These are phyloP conservation scores for Leccinum laetum DNA, from an alignment of 1,284 basidiomycete genomes.

Conservation along the genomic window DNA sequence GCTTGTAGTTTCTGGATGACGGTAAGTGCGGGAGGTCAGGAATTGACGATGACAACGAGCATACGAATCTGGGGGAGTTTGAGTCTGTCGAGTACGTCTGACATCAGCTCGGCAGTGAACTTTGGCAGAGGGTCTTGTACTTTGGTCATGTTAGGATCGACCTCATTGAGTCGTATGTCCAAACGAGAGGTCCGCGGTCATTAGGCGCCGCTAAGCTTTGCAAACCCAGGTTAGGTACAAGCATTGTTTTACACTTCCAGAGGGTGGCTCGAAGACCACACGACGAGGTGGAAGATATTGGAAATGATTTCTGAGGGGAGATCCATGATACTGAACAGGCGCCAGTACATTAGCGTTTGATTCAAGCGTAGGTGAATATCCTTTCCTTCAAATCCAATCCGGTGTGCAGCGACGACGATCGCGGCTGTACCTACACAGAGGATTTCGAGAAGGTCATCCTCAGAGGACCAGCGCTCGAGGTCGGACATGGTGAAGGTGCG, in stretches of 20 bases:
- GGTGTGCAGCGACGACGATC: constrained; percentile 40
- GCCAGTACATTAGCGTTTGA: constrained; percentile 38
- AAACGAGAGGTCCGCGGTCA: constrained; percentile 48
- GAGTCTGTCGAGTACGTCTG: constrained; percentile 43
- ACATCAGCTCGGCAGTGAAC: constrained; percentile 43
- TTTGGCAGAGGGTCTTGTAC: constrained; percentile 23
- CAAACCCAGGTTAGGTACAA: constrained; percentile 58
- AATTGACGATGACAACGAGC: constrained; percentile 51
- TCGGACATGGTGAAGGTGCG: constrained; percentile 63
- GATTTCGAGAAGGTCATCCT: constrained; percentile 62
- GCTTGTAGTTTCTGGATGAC: constrained; percentile 47
- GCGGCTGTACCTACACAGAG: constrained; percentile 69
- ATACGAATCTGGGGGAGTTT: constrained; percentile 54
- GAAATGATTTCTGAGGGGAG: constrained; percentile 63
- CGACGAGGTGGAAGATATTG: constrained; percentile 58
- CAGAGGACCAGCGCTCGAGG: constrained; percentile 44
- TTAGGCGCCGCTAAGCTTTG: constrained; percentile 50
- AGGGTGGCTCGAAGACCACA: constrained; percentile 44
- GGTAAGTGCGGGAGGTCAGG: constrained; percentile 49
- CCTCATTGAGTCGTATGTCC: constrained; percentile 56
- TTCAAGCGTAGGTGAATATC: constrained; percentile 33
- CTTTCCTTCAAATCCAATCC: constrained; percentile 34
- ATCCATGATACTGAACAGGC: constrained; percentile 55
- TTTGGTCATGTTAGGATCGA: constrained; percentile 18
- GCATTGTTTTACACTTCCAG: constrained; percentile 37